A percentile compares a stretch with the other conserved stretches of the same genome.
These are phyloP conservation scores for Lachancea sp. DNA, from an alignment of 805 yeast species.

Conservation along the genomic window DNA sequence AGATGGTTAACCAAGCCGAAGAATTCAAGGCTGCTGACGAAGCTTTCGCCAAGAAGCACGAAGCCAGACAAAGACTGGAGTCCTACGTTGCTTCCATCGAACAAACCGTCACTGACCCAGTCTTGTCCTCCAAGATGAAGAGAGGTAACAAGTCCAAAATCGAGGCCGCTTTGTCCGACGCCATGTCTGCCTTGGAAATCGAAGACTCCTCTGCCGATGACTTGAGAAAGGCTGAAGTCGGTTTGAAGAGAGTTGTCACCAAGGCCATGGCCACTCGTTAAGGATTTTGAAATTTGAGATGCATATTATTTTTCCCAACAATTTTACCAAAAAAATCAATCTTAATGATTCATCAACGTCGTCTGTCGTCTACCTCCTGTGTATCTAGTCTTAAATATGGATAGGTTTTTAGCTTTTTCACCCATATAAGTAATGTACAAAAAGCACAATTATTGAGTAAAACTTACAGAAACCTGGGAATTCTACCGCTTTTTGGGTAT, in stretches of 20 bases:
- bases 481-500: too few species aligned
- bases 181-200: slow-evolving; percentile 93
- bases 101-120: slow-evolving; percentile 96
- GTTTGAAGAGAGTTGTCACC: slow-evolving; percentile 98
- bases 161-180: slow-evolving; percentile 96
- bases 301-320: slow-evolving; percentile 1
- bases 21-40: slow-evolving; percentile 98
- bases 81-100: slow-evolving; percentile 95
- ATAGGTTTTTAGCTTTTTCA: slow-evolving; percentile 12
- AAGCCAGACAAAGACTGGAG: slow-evolving; percentile 98
- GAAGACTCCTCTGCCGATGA: slow-evolving; percentile 97
- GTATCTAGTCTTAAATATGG: slow-evolving; percentile 13
- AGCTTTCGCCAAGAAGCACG: slow-evolving; percentile 98
- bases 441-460: slow-evolving; percentile 5
- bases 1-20: slow-evolving; percentile 98
- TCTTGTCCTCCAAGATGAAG: slow-evolving; percentile 95
- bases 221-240: slow-evolving; percentile 98
- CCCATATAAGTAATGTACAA: slow-evolving; percentile 11
- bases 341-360: slow-evolving; percentile 8
- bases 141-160: slow-evolving; percentile 94
- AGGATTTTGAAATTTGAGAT: slow-evolving; percentile 28
- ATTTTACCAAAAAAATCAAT: background rate
- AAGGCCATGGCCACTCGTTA: slow-evolving; percentile 98
- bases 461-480: too few species aligned
- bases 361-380: slow-evolving; percentile 5